Evolutionary conservation across 2,329 filamentous ascomycete genomes (phyloP).

Genomic region (Fusarium succisae): DNA sequence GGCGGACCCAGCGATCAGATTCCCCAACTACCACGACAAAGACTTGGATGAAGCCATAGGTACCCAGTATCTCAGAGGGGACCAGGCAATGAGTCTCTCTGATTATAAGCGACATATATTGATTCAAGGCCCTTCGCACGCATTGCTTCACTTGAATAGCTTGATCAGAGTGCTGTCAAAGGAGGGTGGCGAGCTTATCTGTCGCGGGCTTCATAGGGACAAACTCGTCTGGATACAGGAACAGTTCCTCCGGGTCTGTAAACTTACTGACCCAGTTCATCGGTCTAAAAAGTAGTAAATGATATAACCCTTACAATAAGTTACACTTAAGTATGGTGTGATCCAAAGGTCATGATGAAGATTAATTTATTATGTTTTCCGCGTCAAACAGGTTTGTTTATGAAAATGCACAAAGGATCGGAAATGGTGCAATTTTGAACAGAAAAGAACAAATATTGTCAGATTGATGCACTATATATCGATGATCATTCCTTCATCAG

Average conservation of each 20-base stretch:
- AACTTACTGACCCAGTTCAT: neutral
- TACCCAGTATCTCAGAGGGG: neutral
- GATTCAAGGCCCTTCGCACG: neutral
- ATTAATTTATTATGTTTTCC: conserved; percentile 22
- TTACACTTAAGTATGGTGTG: too few species aligned
- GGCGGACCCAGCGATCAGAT: neutral
- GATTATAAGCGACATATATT: neutral
- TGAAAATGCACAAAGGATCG: neutral
- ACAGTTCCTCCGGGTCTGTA: neutral
- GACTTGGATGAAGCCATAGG: neutral
- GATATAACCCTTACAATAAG: too few species aligned
- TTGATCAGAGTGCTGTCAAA: neutral
- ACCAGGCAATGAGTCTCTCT: neutral
- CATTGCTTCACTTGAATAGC: neutral
- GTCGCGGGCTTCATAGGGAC: neutral
- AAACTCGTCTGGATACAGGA: neutral
- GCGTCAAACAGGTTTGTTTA: neutral
- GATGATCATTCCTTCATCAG: neutral
- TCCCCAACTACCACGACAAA: neutral
- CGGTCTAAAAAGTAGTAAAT: neutral
- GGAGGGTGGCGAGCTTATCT: neutral
- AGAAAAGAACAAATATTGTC: too few species aligned
- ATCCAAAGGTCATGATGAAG: conserved; percentile 20
- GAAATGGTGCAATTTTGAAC: accelerated
- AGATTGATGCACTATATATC: neutral